Conservation (phyloP, 768 basidiomycete genomes). For the Piloderma croceum region DNA sequence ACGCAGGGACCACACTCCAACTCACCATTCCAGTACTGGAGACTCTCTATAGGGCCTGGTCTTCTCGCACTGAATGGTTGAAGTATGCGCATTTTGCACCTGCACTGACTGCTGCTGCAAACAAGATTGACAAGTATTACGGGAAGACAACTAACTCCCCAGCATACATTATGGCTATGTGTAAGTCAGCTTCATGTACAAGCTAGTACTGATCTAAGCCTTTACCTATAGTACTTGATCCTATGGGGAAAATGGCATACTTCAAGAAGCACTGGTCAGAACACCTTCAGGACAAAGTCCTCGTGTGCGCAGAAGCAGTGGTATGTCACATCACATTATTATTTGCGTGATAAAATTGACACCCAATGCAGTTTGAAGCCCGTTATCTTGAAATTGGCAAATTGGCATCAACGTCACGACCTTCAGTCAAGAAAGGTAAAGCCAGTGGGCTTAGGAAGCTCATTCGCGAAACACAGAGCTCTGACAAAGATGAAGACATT, state of each 20-base stretch:
- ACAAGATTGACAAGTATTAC: constrained; percentile 28
- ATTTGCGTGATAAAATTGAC: background rate
- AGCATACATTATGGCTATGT: no score
- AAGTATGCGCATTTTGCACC: no score
- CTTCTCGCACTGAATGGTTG: background rate
- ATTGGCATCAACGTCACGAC: background rate
- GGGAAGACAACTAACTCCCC: constrained; percentile 23
- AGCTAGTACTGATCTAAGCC: no score
- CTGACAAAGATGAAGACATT: background rate
- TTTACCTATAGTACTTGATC: constrained; percentile 16
- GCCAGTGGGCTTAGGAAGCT: background rate
- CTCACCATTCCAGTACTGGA: constrained; percentile 30
- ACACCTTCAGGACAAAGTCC: constrained; percentile 1
- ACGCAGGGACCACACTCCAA: constrained; percentile 23
- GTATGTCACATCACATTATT: constrained; percentile 5
- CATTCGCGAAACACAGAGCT: background rate
- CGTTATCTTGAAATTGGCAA: background rate
- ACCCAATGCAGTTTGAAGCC: background rate
- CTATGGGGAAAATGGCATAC: constrained; percentile 7
- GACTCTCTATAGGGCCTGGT: constrained; percentile 25
- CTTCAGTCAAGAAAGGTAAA: no score
- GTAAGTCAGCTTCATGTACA: no score
- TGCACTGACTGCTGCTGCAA: constrained; percentile 17
- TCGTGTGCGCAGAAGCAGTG: constrained; percentile 4
- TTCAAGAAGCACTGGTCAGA: constrained; percentile 14